Base-by-base conservation (phyloP, 164 flowering plant genomes). In the Annona cherimola region DNA sequence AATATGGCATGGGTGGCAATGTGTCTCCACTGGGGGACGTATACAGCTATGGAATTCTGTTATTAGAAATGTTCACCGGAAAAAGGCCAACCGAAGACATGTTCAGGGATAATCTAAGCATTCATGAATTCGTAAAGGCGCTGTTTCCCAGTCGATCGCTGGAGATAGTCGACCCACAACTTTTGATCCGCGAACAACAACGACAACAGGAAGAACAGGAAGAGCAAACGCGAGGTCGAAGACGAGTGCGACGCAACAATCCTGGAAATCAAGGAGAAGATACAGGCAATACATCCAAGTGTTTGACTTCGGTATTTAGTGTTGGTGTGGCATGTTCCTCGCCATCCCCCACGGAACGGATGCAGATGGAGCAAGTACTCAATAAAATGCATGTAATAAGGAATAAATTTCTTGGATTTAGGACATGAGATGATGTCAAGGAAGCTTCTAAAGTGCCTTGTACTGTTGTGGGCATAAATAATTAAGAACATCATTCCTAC, bases 161-260 rank as follows among this genome's bases (percentile, higher is more conserved):
- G 69, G 83, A 79, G 5, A 73, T 86, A 1, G 62, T 68, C 0
- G 89, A 83, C 40, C 54, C 54, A n/a, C n/a, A n/a, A n/a, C n/a
- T n/a, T n/a, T n/a, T n/a, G n/a, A n/a, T n/a, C n/a, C n/a, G n/a
- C n/a, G n/a, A n/a, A n/a, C n/a, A n/a, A n/a, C n/a, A n/a, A n/a
- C n/a, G n/a, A n/a, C n/a, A 50, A 50, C 57, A 50, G 14, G 14
- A 50, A 50, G 57, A 50, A 50, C 14, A 50, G 14, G 14, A n/a
- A n/a, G n/a, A n/a, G 14, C 2, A 50, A 50, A 50, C 57, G 2
- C 8, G 57, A 50, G 2, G n/a, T n/a, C n/a, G n/a, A n/a, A n/a
- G 14, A 50, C 8, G 57, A 16, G 14, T 3, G 5, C 20, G 61
- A 69, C 11, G 67, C 40, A 64, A n/a, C 3, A 12, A 39, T 7